Evolutionary conservation across 2,329 filamentous ascomycete genomes (phyloP).

Genomic region (Zopfia rhizophila): DNA sequence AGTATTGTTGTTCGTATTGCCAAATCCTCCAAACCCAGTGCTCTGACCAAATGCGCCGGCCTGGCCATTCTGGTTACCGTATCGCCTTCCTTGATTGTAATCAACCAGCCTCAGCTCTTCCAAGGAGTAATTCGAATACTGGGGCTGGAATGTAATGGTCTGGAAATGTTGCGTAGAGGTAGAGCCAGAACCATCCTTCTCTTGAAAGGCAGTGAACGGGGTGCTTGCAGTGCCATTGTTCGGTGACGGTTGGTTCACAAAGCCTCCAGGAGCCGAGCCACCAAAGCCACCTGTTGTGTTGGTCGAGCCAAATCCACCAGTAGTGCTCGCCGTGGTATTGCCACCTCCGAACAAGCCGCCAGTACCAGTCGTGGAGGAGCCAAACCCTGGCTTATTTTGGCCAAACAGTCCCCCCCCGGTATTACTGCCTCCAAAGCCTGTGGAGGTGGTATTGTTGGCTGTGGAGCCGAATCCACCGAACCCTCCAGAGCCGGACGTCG

Average conservation of each 20-base stretch:
- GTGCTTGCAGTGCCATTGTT: constrained; percentile 71
- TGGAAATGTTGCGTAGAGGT: constrained; percentile 73
- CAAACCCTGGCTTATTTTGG: constrained; percentile 43
- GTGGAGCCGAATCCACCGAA: constrained; percentile 25
- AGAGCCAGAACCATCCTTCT: constrained; percentile 74
- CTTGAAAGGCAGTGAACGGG: constrained; percentile 73
- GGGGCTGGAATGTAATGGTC: constrained; percentile 80
- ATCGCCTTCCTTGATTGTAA: constrained; percentile 86
- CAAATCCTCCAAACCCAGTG: constrained; percentile 64
- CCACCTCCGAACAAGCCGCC: constrained; percentile 35
- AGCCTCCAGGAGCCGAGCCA: constrained; percentile 39
- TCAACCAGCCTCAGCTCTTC: constrained; percentile 76
- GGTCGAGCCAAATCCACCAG: constrained; percentile 32
- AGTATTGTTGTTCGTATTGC: constrained; percentile 50
- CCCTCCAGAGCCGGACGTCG: constrained; percentile 19
- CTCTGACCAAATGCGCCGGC: constrained; percentile 82
- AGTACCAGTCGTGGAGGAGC: constrained; percentile 32
- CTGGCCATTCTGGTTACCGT: constrained; percentile 83
- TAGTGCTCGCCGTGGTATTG: constrained; percentile 8
- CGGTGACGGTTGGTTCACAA: constrained; percentile 30
- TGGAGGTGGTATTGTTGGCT: constrained; percentile 17
- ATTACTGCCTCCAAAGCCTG: constrained; percentile 39
- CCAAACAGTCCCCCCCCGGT: constrained; percentile 35
- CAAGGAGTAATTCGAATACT: constrained; percentile 90
- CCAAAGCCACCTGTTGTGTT: constrained; percentile 38